These are phyloP conservation scores for Trypanosomatidae sp. DNA, from an alignment of 208 protist species.

Conservation along the genomic window DNA sequence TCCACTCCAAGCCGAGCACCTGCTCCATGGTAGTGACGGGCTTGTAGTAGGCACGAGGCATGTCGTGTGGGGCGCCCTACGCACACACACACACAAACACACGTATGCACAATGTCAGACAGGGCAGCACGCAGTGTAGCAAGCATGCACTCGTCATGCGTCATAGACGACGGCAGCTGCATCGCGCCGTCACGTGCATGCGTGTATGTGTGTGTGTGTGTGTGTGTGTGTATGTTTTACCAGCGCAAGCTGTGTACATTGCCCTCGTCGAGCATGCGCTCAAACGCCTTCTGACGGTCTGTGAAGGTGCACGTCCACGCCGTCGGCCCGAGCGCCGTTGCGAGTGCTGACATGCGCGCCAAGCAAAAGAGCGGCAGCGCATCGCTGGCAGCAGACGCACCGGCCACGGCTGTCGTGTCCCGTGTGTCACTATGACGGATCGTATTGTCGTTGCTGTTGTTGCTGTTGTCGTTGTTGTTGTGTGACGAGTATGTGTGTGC, in stretches of 20 bases:
- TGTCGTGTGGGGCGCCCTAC: too few species aligned
- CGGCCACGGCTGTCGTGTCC: not conserved
- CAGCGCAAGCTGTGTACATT: conserved; percentile 67
- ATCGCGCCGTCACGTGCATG: too few species aligned
- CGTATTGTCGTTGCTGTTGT: not conserved
- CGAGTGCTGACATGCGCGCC: conserved; percentile 8
- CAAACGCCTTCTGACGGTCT: conserved; percentile 69
- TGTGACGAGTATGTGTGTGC: not conserved
- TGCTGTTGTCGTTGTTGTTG: conserved; percentile 1
- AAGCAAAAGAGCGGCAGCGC: conserved; percentile 10
- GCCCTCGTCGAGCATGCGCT: conserved; percentile 32
- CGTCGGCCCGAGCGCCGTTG: conserved; percentile 9
- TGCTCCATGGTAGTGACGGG: conserved; percentile 78
- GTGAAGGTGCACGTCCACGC: conserved; percentile 42
- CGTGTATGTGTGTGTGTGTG: not conserved
- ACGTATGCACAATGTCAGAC: too few species aligned
- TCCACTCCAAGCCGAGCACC: conserved; percentile 56
- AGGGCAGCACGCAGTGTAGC: too few species aligned
- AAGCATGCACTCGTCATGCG: too few species aligned
- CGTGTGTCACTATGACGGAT: not conserved
- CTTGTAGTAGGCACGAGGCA: conserved; percentile 75
- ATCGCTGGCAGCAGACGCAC: not conserved
- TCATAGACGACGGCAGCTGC: too few species aligned
- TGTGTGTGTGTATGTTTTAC: conserved; percentile 5
- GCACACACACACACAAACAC: too few species aligned